phyloP scores from a whole-genome alignment of 225 moss, liverwort and hornwort genomes.

The Anthoceros angustus region DNA sequence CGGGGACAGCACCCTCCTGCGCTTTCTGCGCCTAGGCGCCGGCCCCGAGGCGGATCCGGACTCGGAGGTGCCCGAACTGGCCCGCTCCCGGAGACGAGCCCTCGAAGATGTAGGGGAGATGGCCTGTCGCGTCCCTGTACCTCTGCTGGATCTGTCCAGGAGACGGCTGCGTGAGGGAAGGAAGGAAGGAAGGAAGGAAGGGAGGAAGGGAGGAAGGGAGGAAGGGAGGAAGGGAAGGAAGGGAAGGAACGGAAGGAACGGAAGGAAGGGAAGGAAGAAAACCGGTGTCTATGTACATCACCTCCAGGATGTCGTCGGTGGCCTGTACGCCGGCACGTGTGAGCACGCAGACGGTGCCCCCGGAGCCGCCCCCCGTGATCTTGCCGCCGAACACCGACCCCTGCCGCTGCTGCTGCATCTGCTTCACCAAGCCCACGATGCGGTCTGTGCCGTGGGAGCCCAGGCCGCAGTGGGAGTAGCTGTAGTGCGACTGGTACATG shows the following conservation, averaged over 20 bases:
- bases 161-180: background rate
- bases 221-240: background rate
- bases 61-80: conserved; percentile 55
- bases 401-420: conserved; percentile 22
- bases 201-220: background rate
- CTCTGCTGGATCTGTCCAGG: conserved; percentile 39
- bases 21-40: too few relatives aligned
- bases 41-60: conserved; percentile 8
- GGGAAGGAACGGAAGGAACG: background rate
- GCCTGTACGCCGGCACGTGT: conserved; percentile 45
- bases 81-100: conserved; percentile 92
- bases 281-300: conserved; percentile 7
- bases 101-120: conserved; percentile 58
- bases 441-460: conserved; percentile 79
- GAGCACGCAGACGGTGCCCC: conserved; percentile 67
- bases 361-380: conserved; percentile 84
- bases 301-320: conserved; percentile 37
- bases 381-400: conserved; percentile 67
- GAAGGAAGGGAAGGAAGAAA: background rate
- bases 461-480: conserved; percentile 85
- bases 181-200: background rate
- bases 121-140: conserved; percentile 55
- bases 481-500: conserved; percentile 86
- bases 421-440: conserved; percentile 43
- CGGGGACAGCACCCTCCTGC: too few relatives aligned